Base-by-base conservation (phyloP, 2,329 filamentous ascomycete genomes). In the Botrytis hyacinthi region DNA sequence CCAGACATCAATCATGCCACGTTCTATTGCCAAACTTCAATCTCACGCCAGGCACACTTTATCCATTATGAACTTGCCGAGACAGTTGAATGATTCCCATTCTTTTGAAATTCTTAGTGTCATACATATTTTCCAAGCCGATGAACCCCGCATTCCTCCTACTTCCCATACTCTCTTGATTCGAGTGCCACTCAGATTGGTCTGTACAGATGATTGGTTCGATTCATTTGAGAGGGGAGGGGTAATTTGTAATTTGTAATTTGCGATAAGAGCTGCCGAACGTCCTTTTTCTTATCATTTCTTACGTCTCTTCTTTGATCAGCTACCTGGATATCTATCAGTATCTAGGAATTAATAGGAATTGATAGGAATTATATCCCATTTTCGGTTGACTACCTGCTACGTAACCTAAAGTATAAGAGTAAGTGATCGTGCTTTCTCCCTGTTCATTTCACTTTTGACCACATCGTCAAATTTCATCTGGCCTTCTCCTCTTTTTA, bases 231-330 rank as follows among this genome's bases (percentile, higher is more conserved):
- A 68, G 57, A 71, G 69, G 22, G 57, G 48, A 54, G 48, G 51
- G 51, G 51, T 18, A 57, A 57, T 57, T 57, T 57, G n/a, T n/a
- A 54, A 54, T 54, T 54, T 54, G 32, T 51, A 65, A 40, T 48
- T 40, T 63, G 22, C 40, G 69, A 71, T 71, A 65, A 71, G 69
- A 51, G n/a, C 51, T 66, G 26, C 59, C 42, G 26, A 40, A 48
- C 54, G 44, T 70, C 42, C 29, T 37, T 37, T 18, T 37, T 32
- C 35, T 46, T 40, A 63, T 63, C 69, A 40, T 48, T 22, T 69
- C 57, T 71, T 63, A 51, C 59, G 57, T 71, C 69, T 65, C 29
- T 29, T 29, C 35, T 42, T 42, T 68, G 48, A 54, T 68, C 48
- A 67, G 22, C 16, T 4, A 54, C 35, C 26, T 51, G 48, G 26